Base-by-base conservation (phyloP, 441 rosid genomes). In the Eruca vesicaria region DNA sequence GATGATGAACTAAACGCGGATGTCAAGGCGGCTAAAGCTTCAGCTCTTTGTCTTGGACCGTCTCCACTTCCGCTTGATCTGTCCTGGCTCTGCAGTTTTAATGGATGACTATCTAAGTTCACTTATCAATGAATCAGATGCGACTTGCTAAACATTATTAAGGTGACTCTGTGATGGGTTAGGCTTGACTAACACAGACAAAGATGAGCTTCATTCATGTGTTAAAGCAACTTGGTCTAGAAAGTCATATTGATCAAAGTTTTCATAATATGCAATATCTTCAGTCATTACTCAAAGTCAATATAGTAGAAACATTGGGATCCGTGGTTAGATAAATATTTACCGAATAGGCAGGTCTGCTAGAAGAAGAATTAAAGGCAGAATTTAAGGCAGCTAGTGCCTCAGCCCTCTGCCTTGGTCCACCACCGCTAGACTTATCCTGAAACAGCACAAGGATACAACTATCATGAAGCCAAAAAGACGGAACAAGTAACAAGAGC, bases 391-490 rank as follows among this genome's bases (percentile, higher is more conserved):
- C 99, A 69, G 98, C 98, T 78, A 96, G 84, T 80, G 99, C 99
- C 48, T 98, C 93, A 84, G 99, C 99, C 76, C 99, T 87, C 86
- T 96, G 99, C 73, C 98, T 96, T 73, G 85, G 88, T 85, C 99
- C 97, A 68, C 96, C 91, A 62, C 64, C 32, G 68, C 84, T 86
- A 70, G 93, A 88, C 79, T 87, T 93, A 19, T 91, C 98, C 97
- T 92, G 92, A 81, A 78, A 63, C 66, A 57, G 63, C 15, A 58
- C 1, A 67, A 48, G 32, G 19, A 70, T 9, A 61, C 15, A 26
- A 20, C 31, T 55, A 31, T 55, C 66, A 70, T 63, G 41, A 69
- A 43, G 16, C 41, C 29, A 45, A 38, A 70, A 28, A 43, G 21
- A 33, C 38, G 18, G 3, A 70, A 55, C 60, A 60, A 6, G 35